phyloP scores from a whole-genome alignment of 352 stramenopile genomes.

The Globisporangium mamillatum region DNA sequence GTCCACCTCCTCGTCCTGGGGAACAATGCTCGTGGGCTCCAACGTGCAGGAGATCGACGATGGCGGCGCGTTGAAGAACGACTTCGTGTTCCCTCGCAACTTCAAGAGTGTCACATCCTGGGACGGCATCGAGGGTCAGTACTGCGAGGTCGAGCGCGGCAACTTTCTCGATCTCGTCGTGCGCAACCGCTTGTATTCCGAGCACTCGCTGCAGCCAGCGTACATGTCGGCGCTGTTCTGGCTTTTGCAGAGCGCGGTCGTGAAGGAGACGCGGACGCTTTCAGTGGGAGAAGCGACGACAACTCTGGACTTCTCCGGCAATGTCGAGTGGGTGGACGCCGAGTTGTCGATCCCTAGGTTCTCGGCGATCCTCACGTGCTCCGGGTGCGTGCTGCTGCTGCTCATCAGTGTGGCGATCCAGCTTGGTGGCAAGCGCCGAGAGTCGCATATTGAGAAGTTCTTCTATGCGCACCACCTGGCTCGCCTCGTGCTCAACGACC shows the following conservation, averaged over 20 bases:
- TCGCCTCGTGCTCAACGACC: slow-evolving; percentile 36
- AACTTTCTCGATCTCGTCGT: slow-evolving; percentile 40
- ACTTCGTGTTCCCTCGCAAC: slow-evolving; percentile 53
- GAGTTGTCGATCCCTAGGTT: slow-evolving; percentile 30
- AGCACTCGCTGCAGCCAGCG: slow-evolving; percentile 42
- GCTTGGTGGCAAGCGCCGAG: slow-evolving; percentile 37
- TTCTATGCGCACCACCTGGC: slow-evolving; percentile 50
- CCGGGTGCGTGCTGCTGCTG: slow-evolving; percentile 33
- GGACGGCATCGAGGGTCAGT: slow-evolving; percentile 27
- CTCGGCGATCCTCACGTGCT: slow-evolving; percentile 38
- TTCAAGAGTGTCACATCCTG: slow-evolving; percentile 33
- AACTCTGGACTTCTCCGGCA: slow-evolving; percentile 29
- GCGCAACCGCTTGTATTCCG: slow-evolving; percentile 44
- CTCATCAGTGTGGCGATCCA: slow-evolving; percentile 38
- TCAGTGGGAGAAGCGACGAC: slow-evolving; percentile 12
- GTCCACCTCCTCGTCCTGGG: slow-evolving; percentile 21
- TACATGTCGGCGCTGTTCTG: slow-evolving; percentile 51
- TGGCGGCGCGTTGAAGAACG: slow-evolving; percentile 45
- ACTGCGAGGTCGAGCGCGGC: slow-evolving; percentile 47
- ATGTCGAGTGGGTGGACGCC: slow-evolving; percentile 30
- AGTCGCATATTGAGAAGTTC: slow-evolving; percentile 39
- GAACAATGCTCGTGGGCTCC: slow-evolving; percentile 36
- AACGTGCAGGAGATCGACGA: slow-evolving; percentile 54
- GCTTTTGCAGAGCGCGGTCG: slow-evolving; percentile 44
- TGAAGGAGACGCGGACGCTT: slow-evolving; percentile 22